Percentiles rank a stretch among this genome's conserved stretches.
Conservation (phyloP, 495 filamentous ascomycete genomes). For the Pseudevernia furfuracea region DNA sequence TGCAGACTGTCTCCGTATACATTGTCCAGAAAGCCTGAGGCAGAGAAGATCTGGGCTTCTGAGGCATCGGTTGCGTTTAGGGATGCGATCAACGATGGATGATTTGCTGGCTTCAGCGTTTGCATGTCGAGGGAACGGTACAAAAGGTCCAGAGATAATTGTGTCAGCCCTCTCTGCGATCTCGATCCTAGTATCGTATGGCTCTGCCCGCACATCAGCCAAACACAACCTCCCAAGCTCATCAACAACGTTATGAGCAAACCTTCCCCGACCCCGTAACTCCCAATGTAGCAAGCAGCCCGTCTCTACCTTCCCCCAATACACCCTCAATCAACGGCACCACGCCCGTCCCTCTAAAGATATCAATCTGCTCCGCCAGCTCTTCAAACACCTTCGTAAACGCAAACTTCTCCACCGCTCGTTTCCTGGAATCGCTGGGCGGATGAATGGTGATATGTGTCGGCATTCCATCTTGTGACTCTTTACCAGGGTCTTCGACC, state of each 20-base stretch:
- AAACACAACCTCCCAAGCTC: constrained; percentile 6
- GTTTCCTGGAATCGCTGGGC: constrained; percentile 66
- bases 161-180: constrained; percentile 78
- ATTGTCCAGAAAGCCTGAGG: constrained; percentile 69
- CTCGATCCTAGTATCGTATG: constrained; percentile 94
- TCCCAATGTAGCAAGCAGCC: constrained; percentile 81
- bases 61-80: constrained; percentile 70
- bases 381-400: constrained; percentile 95
- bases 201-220: constrained; percentile 50
- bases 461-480: constrained; percentile 41
- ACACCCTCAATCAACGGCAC: constrained; percentile 71
- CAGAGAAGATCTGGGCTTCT: constrained; percentile 74
- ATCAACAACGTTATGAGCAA: constrained; percentile 18
- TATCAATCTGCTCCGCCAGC: constrained; percentile 68
- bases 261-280: constrained; percentile 97
- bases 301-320: constrained; percentile 73
- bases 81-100: constrained; percentile 57
- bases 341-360: constrained; percentile 78
- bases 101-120: constrained; percentile 52
- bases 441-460: constrained; percentile 86
- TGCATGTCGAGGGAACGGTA: constrained; percentile 68
- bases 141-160: constrained; percentile 82
- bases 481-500: constrained; percentile 54
- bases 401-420: constrained; percentile 84
- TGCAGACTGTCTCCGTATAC: constrained; percentile 60